Conservation (phyloP, 441 rosid species). For the Aquilaria agallochum region DNA sequence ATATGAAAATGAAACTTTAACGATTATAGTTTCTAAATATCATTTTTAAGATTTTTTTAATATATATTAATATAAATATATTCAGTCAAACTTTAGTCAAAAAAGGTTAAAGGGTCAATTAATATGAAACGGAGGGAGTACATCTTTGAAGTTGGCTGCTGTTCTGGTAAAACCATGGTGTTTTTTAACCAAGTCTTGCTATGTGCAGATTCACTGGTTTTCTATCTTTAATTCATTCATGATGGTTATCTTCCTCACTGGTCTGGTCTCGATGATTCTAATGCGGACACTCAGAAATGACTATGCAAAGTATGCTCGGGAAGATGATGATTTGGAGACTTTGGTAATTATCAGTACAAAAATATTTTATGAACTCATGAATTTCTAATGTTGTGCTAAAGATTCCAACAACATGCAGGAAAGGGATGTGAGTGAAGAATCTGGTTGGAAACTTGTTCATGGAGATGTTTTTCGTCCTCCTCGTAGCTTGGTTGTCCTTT, state of each 20-base stretch:
- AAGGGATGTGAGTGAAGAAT: conserved; percentile 96
- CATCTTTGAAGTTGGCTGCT: conserved; percentile 3
- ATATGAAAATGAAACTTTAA: no score
- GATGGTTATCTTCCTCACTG: conserved; percentile 99
- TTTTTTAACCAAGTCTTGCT: conserved; percentile 13
- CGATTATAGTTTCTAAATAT: no score
- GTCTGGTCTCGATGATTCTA: conserved; percentile 96
- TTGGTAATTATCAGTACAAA: conserved; percentile 46
- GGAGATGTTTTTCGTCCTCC: conserved; percentile 96
- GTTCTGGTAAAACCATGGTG: neutral
- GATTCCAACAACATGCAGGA: conserved; percentile 42
- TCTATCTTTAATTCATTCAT: conserved; percentile 97
- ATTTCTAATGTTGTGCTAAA: conserved; percentile 6
- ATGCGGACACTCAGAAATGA: conserved; percentile 97
- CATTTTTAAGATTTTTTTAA: no score
- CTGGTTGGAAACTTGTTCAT: conserved; percentile 99
- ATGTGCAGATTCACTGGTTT: conserved; percentile 96
- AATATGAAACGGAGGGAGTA: no score
- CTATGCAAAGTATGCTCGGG: conserved; percentile 96
- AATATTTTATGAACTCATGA: conserved; percentile 10
- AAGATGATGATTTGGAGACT: conserved; percentile 94
- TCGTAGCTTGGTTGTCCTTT: conserved; percentile 61
- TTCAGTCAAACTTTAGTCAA: no score
- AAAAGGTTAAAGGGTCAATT: no score
- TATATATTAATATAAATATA: no score